Evolutionary conservation across 257 asterid genomes (phyloP).

Genomic region (Salvia rosmarinus): DNA sequence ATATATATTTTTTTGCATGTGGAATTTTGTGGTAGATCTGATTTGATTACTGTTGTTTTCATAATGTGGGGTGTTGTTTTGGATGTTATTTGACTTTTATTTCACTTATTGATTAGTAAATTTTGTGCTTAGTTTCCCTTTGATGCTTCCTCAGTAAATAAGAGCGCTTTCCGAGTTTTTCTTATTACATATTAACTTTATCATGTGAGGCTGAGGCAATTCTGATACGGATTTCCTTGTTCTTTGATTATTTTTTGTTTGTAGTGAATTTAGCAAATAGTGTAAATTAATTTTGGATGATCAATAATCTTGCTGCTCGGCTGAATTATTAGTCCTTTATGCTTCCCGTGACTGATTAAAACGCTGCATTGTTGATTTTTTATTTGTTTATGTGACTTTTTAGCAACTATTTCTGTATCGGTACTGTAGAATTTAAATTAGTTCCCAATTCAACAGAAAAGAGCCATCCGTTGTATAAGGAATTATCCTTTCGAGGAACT

Average conservation of each 20-base stretch:
- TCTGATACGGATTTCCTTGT: not conserved
- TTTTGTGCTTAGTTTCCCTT: not conserved
- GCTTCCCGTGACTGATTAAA: not conserved
- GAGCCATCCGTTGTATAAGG: too few species aligned
- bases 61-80: not conserved
- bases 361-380: not conserved
- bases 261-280: not conserved
- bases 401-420: not conserved
- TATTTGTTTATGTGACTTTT: not conserved
- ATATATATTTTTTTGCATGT: slow-evolving; percentile 12
- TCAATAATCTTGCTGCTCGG: too few species aligned
- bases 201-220: not conserved
- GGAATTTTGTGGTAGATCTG: slow-evolving; percentile 19
- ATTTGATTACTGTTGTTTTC: slow-evolving; percentile 6
- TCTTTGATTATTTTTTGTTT: not conserved
- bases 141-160: not conserved
- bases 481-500: not conserved
- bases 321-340: not conserved
- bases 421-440: not conserved
- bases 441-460: not conserved
- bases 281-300: not conserved
- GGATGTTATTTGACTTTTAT: not conserved
- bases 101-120: not conserved
- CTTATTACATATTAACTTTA: not conserved
- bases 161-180: not conserved